These are phyloP conservation scores for Rosa lucieae DNA, from an alignment of 306 rosid genomes.

Conservation along the genomic window DNA sequence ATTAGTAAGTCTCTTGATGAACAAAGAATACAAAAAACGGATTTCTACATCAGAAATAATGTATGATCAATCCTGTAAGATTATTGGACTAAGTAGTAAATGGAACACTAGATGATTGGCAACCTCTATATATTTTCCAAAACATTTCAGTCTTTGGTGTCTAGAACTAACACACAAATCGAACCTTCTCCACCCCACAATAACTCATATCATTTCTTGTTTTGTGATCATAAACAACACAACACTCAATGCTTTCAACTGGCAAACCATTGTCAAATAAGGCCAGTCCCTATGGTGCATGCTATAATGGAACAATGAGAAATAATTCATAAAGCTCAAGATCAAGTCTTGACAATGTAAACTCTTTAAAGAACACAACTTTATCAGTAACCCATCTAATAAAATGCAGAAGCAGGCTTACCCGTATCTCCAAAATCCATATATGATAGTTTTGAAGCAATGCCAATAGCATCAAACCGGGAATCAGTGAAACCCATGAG, in stretches of 20 bases:
- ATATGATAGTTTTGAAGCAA: slow-evolving; percentile 6
- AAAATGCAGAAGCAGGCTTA: neutral
- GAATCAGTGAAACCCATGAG: neutral
- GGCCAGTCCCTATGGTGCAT: neutral
- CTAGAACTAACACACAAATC: neutral
- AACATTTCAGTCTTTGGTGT: neutral
- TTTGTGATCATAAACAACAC: neutral
- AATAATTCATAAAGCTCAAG: neutral
- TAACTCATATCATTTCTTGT: neutral
- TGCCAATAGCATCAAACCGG: neutral
- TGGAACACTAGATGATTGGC: neutral
- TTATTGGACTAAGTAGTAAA: neutral
- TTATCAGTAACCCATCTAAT: neutral
- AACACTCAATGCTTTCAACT: neutral
- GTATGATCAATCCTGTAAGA: neutral
- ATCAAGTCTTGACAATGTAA: neutral
- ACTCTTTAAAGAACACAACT: neutral
- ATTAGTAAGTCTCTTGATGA: neutral
- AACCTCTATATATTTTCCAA: neutral
- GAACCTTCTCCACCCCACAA: neutral
- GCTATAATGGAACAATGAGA: neutral
- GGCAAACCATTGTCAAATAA: neutral
- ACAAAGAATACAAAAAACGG: neutral
- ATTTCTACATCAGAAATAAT: neutral
- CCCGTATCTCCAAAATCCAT: slow-evolving; percentile 9